phyloP scores from a whole-genome alignment of 306 rosid species.

The Pterocarpus santalinus region DNA sequence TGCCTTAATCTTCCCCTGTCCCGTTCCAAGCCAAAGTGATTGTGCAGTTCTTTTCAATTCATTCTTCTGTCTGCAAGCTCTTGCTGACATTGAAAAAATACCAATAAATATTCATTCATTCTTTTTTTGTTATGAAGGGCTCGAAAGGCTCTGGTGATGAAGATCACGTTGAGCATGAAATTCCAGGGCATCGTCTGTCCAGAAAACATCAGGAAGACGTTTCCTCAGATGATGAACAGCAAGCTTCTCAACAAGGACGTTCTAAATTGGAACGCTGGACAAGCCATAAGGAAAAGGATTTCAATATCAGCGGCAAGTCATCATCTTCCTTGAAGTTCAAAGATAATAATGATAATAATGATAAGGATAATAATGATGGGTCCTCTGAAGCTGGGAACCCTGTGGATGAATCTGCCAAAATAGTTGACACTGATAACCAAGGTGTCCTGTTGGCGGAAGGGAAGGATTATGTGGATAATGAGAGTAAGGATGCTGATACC shows the following conservation, averaged over 20 bases:
- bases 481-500: constrained; percentile 64
- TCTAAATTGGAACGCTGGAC: constrained; percentile 99
- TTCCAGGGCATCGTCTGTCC: constrained; percentile 61
- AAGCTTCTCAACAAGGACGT: constrained; percentile 78
- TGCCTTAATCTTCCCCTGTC: too few species aligned
- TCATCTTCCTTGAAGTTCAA: constrained; percentile 66
- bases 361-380: constrained; percentile 61
- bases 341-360: too few species aligned
- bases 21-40: too few species aligned
- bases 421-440: constrained; percentile 60
- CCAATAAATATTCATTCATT: neutral
- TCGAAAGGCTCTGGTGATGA: constrained; percentile 66
- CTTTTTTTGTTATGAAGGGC: constrained; percentile 61
- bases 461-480: constrained; percentile 71
- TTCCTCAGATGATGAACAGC: constrained; percentile 84
- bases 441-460: constrained; percentile 60
- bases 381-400: constrained; percentile 69
- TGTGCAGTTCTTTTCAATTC: too few species aligned
- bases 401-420: constrained; percentile 63
- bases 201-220: constrained; percentile 67
- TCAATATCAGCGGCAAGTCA: constrained; percentile 65
- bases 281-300: constrained; percentile 90
- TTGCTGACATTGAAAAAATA: neutral
- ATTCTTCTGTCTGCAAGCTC: constrained; percentile 33
- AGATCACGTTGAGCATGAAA: constrained; percentile 62